Evolutionary conservation across 2,329 filamentous ascomycete species (phyloP).

Genomic region (Shiraia bambusicola): DNA sequence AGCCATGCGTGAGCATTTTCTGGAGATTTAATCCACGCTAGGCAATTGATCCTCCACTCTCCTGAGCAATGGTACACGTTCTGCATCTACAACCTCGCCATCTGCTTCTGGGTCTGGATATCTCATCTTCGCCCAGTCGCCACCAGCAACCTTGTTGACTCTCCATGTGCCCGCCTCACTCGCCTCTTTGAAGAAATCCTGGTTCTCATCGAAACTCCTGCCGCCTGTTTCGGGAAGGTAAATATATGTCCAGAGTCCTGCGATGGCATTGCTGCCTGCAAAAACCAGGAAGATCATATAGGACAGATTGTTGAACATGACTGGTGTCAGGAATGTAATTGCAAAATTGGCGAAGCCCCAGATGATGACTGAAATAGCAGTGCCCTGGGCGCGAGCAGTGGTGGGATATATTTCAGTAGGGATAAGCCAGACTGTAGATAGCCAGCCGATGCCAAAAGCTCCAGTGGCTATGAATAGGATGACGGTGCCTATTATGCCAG

Average conservation of each 20-base stretch:
- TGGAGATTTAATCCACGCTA: slow-evolving; percentile 17
- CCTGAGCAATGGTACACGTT: slow-evolving; percentile 49
- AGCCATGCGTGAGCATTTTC: not conserved
- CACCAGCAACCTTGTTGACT: slow-evolving; percentile 55
- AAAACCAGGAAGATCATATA: slow-evolving; percentile 62
- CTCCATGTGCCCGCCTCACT: slow-evolving; percentile 55
- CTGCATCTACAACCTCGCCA: slow-evolving; percentile 43
- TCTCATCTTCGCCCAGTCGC: slow-evolving; percentile 52
- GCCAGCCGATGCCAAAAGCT: slow-evolving; percentile 62
- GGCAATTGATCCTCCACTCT: slow-evolving; percentile 49
- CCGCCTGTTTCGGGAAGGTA: slow-evolving; percentile 59
- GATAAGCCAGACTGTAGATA: slow-evolving; percentile 61
- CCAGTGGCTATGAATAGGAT: slow-evolving; percentile 60
- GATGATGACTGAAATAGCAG: slow-evolving; percentile 56
- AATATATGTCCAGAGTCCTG: slow-evolving; percentile 57
- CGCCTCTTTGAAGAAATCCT: slow-evolving; percentile 59
- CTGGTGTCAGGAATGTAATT: slow-evolving; percentile 59
- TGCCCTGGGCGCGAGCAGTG: slow-evolving; percentile 56
- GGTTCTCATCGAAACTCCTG: slow-evolving; percentile 61
- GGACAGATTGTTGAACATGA: slow-evolving; percentile 61
- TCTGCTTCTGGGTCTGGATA: slow-evolving; percentile 43
- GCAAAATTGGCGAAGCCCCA: slow-evolving; percentile 62
- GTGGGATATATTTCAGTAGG: slow-evolving; percentile 61
- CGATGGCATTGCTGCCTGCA: slow-evolving; percentile 56
- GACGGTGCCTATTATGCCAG: slow-evolving; percentile 55